These are phyloP conservation scores for Mortierella polycephala DNA, from an alignment of 371 early-diverging fungal species.

Conservation along the genomic window DNA sequence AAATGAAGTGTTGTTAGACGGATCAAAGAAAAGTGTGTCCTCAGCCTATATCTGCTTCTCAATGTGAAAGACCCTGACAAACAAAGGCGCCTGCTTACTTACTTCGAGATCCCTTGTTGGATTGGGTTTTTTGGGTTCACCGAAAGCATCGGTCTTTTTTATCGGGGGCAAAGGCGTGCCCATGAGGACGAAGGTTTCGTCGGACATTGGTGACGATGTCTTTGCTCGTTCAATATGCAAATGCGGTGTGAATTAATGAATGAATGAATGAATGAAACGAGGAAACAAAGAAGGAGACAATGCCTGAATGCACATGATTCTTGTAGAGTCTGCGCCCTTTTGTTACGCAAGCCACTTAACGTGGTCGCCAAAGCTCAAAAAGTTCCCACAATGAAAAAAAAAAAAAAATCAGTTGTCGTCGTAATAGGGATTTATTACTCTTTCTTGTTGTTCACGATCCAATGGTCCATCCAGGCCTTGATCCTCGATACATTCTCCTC, in stretches of 20 bases:
- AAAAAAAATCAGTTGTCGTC: background rate
- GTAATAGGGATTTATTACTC: background rate
- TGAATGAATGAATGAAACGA: background rate
- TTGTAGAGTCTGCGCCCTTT: background rate
- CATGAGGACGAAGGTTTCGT: slow-evolving; percentile 37
- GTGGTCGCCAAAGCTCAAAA: background rate
- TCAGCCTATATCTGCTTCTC: background rate
- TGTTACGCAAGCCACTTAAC: background rate
- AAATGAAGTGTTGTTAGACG: background rate
- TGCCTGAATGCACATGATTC: background rate
- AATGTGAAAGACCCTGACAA: background rate
- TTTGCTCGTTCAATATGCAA: too few relatives aligned
- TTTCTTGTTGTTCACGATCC: slow-evolving; percentile 39
- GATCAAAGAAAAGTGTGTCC: background rate
- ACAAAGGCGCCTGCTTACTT: background rate
- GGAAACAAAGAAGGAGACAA: background rate
- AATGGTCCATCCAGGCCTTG: slow-evolving; percentile 72
- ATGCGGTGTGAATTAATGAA: background rate
- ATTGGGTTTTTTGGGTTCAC: slow-evolving; percentile 22
- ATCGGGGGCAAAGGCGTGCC: slow-evolving; percentile 46
- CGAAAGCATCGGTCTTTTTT: slow-evolving; percentile 28
- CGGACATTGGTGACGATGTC: slow-evolving; percentile 8
- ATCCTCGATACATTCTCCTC: slow-evolving; percentile 86
- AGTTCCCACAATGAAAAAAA: background rate
- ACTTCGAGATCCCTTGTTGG: slow-evolving; percentile 45